Base-by-base conservation (phyloP, 805 yeast species). In the Zygosaccharomyces lentus region DNA sequence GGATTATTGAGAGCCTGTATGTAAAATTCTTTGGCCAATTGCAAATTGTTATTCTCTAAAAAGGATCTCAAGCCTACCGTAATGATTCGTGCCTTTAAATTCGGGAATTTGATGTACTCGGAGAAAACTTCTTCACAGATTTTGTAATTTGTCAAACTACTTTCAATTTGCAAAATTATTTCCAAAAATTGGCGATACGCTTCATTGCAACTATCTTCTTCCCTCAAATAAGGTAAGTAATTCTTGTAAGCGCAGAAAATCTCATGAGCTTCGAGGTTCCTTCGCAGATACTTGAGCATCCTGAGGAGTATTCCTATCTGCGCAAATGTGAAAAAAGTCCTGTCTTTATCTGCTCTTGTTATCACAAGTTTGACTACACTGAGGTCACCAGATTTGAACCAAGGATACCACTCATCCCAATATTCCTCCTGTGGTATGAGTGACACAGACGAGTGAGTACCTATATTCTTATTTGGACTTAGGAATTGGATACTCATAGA, bases 1-100 rank as follows among this genome's bases (percentile, higher is more conserved):
- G 57, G 59, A 47, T 60, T 59, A 12, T 55, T 52, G 39, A 63
- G 40, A 6, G 59, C 52, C 34, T 64, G 65, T 1, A 53, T 49
- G 44, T 54, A 64, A 47, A 64, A 63, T 43, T 63, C 66, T 42
- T 57, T 61, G 13, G 65, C 64, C 17, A 62, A 42, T 30, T 56
- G 59, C 24, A 54, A 38, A 44, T 63, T 61, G 21, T 55, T 55
- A 43, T 55, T 59, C 41, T 52, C 53, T 10, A 61, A 47, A 38
- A 63, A 58, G 2, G 67, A 53, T 30, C 54, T 51, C 19, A 64
- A 48, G 1, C 67, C 67, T 8, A 63, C 37, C 21, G 51, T 45
- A 9, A 59, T 47, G 8, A 57, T 46, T 1, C 46, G 43, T 1
- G 64, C 49, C 24, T 54, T 50, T 19, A 57, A 41, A 9, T 48